These are phyloP conservation scores for Fusarium albidum DNA, from an alignment of 2,329 filamentous ascomycete species.

Conservation along the genomic window DNA sequence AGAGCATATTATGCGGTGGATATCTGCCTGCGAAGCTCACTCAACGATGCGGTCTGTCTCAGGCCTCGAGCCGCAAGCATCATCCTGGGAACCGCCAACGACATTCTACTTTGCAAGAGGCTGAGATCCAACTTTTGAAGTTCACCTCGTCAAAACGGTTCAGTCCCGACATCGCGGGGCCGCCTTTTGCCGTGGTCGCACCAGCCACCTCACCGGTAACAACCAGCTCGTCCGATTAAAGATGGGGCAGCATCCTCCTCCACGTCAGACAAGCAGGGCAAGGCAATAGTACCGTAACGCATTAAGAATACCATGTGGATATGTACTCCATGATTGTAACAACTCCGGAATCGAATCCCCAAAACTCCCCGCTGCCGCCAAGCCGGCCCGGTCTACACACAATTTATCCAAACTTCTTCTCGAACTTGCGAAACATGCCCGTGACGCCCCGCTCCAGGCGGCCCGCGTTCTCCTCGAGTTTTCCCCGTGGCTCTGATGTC, in stretches of 20 bases:
- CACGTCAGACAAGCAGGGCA: background rate
- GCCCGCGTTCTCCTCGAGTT: conserved; percentile 71
- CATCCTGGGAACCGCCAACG: background rate
- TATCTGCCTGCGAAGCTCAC: background rate
- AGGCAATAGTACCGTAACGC: background rate
- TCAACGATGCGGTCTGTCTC: conserved; percentile 3
- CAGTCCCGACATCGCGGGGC: no score
- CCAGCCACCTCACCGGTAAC: background rate
- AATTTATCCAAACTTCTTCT: conserved; percentile 72
- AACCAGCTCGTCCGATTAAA: background rate
- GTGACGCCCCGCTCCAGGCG: conserved; percentile 74
- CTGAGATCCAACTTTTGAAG: no score
- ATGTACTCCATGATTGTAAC: conserved; percentile 2
- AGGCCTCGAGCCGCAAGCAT: background rate
- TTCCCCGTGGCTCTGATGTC: conserved; percentile 54
- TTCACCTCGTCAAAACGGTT: no score
- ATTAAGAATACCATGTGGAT: conserved; percentile 21
- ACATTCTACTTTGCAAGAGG: background rate
- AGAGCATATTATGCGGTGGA: background rate
- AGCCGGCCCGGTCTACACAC: background rate
- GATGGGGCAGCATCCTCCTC: background rate
- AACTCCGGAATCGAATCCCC: background rate
- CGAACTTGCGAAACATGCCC: conserved; percentile 78
- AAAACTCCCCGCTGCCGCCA: conserved; percentile 26
- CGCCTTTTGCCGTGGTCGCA: no score